These are phyloP conservation scores for Pseudocercospora fuligena DNA, from an alignment of 2,329 filamentous ascomycete species.

Conservation along the genomic window DNA sequence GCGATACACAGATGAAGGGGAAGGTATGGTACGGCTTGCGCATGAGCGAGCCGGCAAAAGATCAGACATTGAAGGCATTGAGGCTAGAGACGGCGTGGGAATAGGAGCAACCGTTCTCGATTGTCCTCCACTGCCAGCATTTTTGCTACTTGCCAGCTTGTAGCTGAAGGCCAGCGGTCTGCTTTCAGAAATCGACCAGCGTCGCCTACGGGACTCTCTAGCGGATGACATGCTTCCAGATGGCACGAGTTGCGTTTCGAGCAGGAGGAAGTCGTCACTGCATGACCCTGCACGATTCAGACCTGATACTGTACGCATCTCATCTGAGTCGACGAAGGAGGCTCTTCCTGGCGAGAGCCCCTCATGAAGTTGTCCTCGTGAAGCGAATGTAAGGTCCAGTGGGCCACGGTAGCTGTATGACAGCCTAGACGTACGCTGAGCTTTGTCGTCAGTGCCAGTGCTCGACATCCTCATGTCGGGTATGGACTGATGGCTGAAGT, in stretches of 20 bases:
- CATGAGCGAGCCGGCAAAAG: neutral
- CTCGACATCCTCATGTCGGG: neutral
- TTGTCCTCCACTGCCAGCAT: neutral
- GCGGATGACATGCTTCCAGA: neutral
- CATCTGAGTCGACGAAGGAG: neutral
- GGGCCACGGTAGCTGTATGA: neutral
- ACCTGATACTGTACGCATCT: neutral
- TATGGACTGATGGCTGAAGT: constrained; percentile 4
- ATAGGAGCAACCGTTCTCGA: neutral
- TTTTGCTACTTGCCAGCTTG: neutral
- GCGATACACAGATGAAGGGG: neutral
- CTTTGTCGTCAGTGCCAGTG: neutral
- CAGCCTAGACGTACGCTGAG: neutral
- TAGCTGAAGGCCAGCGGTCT: neutral
- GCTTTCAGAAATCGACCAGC: constrained; percentile 3
- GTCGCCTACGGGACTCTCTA: neutral
- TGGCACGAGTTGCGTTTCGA: neutral
- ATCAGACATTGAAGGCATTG: neutral
- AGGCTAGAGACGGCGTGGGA: neutral
- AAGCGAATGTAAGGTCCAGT: neutral
- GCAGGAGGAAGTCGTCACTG: neutral
- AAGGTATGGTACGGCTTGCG: neutral
- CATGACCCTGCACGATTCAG: neutral
- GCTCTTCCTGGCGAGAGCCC: neutral
- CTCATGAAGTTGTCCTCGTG: neutral